Evolutionary conservation across 2,329 filamentous ascomycete species (phyloP), one percentile per base, ranked within the genome.

Genomic region (Fusarium decemcellulare): DNA sequence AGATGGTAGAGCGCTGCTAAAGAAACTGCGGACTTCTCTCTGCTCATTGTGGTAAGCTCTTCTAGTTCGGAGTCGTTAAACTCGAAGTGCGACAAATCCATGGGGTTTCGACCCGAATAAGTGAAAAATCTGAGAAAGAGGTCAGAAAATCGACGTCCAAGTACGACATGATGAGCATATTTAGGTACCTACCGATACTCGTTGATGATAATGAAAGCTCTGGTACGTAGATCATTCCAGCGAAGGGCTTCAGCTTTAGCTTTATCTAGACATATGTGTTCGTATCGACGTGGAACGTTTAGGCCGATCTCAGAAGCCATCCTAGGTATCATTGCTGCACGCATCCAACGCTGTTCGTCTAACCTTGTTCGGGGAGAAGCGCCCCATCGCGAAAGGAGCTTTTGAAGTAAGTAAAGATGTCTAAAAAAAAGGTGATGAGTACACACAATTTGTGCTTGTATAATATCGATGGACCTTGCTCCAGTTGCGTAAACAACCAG

Each of bases 161-260:
- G n/a, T n/a, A n/a, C n/a, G n/a, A n/a, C n/a, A n/a, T n/a, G n/a
- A n/a, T n/a, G n/a, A n/a, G n/a, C n/a, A n/a, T n/a, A n/a, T n/a
- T n/a, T n/a, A n/a, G n/a, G n/a, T n/a, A n/a, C n/a, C n/a, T 4
- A 52, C 48, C 48, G 48, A n/a, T 52, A 52, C 11, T 52, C 48
- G 12, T 52, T 52, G 0, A 52, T n/a, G 5, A 52, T 52, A 3
- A 52, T 37, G 18, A 52, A 52, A 11, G 48, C 48, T 6, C 48
- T 14, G 8, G 34, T 52, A 3, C 48, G 34, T n/a, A 52, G 6
- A 5, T 39, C 48, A 14, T 52, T 52, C 12, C 16, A 8, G 2
- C 12, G 32, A 7, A 37, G 9, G 4, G 14, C 9, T 7, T 15
- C 9, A 4, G 11, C 23, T 14, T 37, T 11, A 1, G 23, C 32